Base-by-base conservation (phyloP, 2,329 filamentous ascomycete genomes). In the Fusarium paranaense region DNA sequence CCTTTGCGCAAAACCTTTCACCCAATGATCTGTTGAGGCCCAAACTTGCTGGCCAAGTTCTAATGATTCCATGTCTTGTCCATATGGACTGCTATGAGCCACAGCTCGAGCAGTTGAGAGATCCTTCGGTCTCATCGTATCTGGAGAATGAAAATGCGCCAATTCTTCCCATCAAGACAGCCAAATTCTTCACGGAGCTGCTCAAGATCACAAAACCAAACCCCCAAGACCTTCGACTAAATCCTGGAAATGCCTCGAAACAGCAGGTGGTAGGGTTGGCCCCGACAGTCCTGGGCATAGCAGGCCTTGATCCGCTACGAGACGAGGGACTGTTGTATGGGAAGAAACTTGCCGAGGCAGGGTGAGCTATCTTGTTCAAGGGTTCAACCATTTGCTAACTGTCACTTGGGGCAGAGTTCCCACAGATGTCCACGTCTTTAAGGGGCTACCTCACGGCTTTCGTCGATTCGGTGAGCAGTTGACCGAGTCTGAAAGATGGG, bases 321-420 rank as follows among this genome's bases (percentile, higher is more conserved):
- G 87, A 88, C 68, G 86, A 88, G 71, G 86, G 81, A 1, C 65
- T 88, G 18, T 74, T 87, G 27, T 87, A 83, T 74, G 85, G 81
- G 14, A 82, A 86, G 72, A 78, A 79, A 77, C 72, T 87, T 14
- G 78, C 79, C 7, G 82, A 84, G 47, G 84, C 84, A 52, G 85
- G 85, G 81, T 86, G 67, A 77, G 83, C 16, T 27, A 37, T 27
- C 16, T 27, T 20, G 10, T 32, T 52, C 18, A 32, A 32, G 5
- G 16, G 25, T 8, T 30, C 5, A 32, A 14, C 27, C 18, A 32
- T 54, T 54, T 20, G 18, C 33, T 35, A 37, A 57, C 32, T 35
- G 14, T 57, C 13, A 57, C 20, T 37, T 14, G 20, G 32, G 11
- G 11, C 32, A 57, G 54, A 25, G 54, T 57, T 30, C 32, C 69